Evolutionary conservation across 768 basidiomycete genomes (phyloP).

Genomic region (Flagelloscypha sp.): DNA sequence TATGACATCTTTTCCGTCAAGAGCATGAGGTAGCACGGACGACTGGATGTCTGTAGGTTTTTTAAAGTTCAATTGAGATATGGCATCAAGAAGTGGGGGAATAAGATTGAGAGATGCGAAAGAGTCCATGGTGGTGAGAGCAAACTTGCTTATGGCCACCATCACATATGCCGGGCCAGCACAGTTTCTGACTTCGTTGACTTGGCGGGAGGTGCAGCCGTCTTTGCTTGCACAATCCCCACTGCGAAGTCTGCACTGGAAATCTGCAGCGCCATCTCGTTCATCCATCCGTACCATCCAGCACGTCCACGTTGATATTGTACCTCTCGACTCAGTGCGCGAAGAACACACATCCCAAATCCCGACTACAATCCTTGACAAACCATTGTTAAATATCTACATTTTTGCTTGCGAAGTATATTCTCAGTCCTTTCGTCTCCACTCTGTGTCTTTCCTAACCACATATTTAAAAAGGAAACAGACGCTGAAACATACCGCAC

Average conservation of each 20-base stretch:
- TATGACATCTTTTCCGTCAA: conserved; percentile 91
- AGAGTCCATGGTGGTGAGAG: conserved; percentile 35
- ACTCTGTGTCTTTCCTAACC: conserved; percentile 6
- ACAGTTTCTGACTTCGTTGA: conserved; percentile 57
- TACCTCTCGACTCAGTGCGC: conserved; percentile 55
- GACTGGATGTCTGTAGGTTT: conserved; percentile 87
- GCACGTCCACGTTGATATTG: conserved; percentile 71
- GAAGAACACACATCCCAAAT: conserved; percentile 73
- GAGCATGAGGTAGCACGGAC: conserved; percentile 76
- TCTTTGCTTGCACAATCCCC: conserved; percentile 70
- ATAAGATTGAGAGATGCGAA: conserved; percentile 87
- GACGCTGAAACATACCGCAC: conserved; percentile 72
- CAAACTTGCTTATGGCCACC: conserved; percentile 53
- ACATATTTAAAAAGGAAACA: conserved; percentile 33
- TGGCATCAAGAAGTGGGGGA: conserved; percentile 79
- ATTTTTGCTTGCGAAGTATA: conserved; percentile 84
- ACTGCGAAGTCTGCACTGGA: conserved; percentile 90
- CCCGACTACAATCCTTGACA: conserved; percentile 72
- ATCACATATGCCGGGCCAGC: conserved; percentile 62
- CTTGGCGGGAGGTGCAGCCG: conserved; percentile 61
- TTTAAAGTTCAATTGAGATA: conserved; percentile 74
- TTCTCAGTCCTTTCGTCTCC: conserved; percentile 5
- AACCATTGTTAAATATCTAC: conserved; percentile 80
- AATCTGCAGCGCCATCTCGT: conserved; percentile 57
- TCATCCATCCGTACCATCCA: conserved; percentile 80